phyloP scores from a whole-genome alignment of 2,329 filamentous ascomycete genomes.

The Lachnellula cervina region DNA sequence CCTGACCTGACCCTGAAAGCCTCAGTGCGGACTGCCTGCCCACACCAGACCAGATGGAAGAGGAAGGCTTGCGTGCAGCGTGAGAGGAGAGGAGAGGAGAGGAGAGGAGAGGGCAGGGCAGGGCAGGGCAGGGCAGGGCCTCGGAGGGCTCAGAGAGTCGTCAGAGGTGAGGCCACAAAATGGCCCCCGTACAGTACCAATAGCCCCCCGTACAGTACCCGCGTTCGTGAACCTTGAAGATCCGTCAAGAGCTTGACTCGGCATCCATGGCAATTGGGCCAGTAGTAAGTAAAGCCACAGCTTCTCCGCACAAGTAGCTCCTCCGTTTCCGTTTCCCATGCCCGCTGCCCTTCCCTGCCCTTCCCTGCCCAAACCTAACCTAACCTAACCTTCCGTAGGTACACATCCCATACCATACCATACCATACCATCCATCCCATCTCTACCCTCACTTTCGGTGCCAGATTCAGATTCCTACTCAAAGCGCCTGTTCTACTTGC shows the following conservation, averaged over 20 bases:
- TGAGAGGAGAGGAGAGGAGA: no score
- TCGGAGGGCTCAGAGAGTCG: no score
- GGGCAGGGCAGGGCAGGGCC: no score
- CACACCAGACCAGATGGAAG: no score
- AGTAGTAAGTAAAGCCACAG: slow-evolving; percentile 20
- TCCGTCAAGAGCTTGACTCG: slow-evolving; percentile 17
- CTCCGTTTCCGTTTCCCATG: not conserved
- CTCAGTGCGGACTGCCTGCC: not conserved
- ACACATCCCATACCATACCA: not conserved
- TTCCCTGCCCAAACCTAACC: not conserved
- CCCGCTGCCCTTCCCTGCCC: not conserved
- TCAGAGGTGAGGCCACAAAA: slow-evolving; percentile 3
- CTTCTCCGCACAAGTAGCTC: slow-evolving; percentile 26
- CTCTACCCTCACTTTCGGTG: slow-evolving; percentile 10
- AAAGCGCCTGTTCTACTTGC: slow-evolving; percentile 21
- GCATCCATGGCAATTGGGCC: slow-evolving; percentile 11
- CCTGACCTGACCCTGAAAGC: not conserved
- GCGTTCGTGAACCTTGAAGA: slow-evolving; percentile 12
- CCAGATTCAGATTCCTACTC: slow-evolving; percentile 2
- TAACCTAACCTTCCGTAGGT: no score
- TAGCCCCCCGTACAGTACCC: slow-evolving; percentile 17
- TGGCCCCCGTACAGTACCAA: not conserved
- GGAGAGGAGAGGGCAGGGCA: no score
- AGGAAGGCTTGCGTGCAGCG: not conserved
- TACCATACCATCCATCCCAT: slow-evolving; percentile 6